A percentile compares a stretch with the other conserved stretches of the same genome.
phyloP scores from a whole-genome alignment of 106 monocot genomes.

The Phalaenopsis aphrodite region DNA sequence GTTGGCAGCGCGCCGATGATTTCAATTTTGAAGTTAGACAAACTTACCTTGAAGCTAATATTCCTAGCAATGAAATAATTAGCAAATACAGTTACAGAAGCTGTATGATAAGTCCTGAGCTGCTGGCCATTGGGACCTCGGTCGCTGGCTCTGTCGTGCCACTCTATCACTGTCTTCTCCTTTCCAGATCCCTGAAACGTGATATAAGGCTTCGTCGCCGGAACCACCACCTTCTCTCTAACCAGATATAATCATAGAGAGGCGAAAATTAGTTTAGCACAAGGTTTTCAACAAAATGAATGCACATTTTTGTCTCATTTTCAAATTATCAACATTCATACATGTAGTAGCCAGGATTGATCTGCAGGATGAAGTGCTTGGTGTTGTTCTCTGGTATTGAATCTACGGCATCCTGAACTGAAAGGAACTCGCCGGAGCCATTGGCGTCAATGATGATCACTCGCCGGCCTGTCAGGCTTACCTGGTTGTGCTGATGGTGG shows the following conservation, averaged over 20 bases:
- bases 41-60: slow-evolving; percentile 94
- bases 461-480: slow-evolving; percentile 42
- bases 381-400: slow-evolving; percentile 70
- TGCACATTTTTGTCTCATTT: background rate
- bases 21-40: background rate
- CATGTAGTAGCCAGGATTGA: slow-evolving; percentile 73
- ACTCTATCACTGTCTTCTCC: slow-evolving; percentile 64
- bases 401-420: slow-evolving; percentile 74
- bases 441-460: slow-evolving; percentile 54
- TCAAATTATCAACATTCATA: slow-evolving; percentile 12
- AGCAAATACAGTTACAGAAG: slow-evolving; percentile 89
- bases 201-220: slow-evolving; percentile 72
- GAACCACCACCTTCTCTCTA: slow-evolving; percentile 87
- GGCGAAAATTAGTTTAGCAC: background rate
- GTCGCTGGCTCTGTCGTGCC: slow-evolving; percentile 88
- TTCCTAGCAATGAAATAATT: slow-evolving; percentile 89
- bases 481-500: slow-evolving; percentile 30
- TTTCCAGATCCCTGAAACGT: slow-evolving; percentile 71
- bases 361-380: slow-evolving; percentile 39
- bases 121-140: slow-evolving; percentile 80
- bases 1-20: background rate
- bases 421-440: slow-evolving; percentile 70
- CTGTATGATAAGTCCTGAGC: slow-evolving; percentile 85
- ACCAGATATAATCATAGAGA: background rate
- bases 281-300: background rate